phyloP scores from a whole-genome alignment of 1,139 yeast genomes.

The Pichia sp. region DNA sequence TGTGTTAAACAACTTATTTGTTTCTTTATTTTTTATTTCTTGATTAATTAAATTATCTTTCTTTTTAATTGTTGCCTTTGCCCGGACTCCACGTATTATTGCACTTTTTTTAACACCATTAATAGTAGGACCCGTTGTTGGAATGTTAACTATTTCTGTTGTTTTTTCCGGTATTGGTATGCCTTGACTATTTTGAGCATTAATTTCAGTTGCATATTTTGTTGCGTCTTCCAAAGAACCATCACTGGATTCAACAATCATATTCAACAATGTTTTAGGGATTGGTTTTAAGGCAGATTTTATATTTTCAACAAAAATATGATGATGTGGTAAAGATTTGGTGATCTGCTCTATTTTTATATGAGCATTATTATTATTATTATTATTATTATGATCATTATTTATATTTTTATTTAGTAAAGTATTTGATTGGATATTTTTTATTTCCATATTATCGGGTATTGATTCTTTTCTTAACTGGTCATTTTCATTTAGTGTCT shows the following conservation, averaged over 20 bases:
- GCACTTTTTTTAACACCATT: conserved; percentile 44
- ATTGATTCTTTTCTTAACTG: background rate
- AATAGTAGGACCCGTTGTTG: conserved; percentile 42
- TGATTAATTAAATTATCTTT: background rate
- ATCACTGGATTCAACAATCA: conserved; percentile 61
- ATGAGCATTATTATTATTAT: too few relatives aligned
- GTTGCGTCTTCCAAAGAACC: conserved; percentile 67
- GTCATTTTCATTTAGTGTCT: conserved; percentile 6
- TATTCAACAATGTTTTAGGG: conserved; percentile 37
- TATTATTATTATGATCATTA: background rate
- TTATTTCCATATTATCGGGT: background rate
- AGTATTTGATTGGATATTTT: background rate
- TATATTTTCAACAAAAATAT: conserved; percentile 24
- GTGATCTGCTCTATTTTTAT: conserved; percentile 19
- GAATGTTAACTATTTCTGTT: conserved; percentile 60
- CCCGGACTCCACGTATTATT: conserved; percentile 41
- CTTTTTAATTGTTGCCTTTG: conserved; percentile 16
- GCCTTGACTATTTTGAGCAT: conserved; percentile 56
- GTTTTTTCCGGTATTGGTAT: conserved; percentile 56
- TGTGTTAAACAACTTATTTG: background rate
- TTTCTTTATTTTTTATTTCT: background rate
- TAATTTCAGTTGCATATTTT: conserved; percentile 67
- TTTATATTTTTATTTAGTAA: background rate
- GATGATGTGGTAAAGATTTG: conserved; percentile 40
- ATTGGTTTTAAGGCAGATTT: conserved; percentile 39